Conservation (phyloP, 495 filamentous ascomycete genomes). For the Hypomontagnella monticulosa region DNA sequence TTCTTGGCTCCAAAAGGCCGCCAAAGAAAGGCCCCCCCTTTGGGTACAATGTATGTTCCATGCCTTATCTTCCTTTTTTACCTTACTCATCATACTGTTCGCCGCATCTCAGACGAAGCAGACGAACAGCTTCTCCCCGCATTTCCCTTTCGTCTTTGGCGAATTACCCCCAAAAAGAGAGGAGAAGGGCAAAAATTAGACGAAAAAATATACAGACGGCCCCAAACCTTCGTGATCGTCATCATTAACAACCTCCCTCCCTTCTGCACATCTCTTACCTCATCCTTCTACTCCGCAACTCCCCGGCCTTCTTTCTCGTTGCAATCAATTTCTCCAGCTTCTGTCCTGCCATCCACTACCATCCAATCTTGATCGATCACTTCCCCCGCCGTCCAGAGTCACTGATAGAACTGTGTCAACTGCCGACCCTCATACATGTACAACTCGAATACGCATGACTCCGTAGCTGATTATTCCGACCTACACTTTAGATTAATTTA, state of each 20-base stretch:
- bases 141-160: slow-evolving; percentile 29
- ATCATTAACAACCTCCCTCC: slow-evolving; percentile 35
- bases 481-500: slow-evolving; percentile 38
- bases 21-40: slow-evolving; percentile 5
- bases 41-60: slow-evolving; percentile 20
- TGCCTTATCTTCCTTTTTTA: slow-evolving; percentile 31
- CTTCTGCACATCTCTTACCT: slow-evolving; percentile 38
- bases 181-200: slow-evolving; percentile 21
- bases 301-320: slow-evolving; percentile 17
- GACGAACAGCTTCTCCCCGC: slow-evolving; percentile 45
- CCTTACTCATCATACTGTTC: slow-evolving; percentile 40
- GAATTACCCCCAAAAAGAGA: slow-evolving; percentile 37
- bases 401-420: slow-evolving; percentile 17
- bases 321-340: slow-evolving; percentile 28
- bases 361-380: too few species aligned
- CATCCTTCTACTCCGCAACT: slow-evolving; percentile 33
- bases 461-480: slow-evolving; percentile 41
- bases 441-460: slow-evolving; percentile 31
- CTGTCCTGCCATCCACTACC: neutral
- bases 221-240: slow-evolving; percentile 38
- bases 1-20: slow-evolving; percentile 16
- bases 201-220: slow-evolving; percentile 26
- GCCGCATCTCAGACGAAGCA: slow-evolving; percentile 33
- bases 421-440: slow-evolving; percentile 40
- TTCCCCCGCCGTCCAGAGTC: slow-evolving; percentile 16